Evolutionary conservation across 257 asterid species (phyloP), one percentile per base, ranked within the genome.

Genomic region (Solanum arcanum): DNA sequence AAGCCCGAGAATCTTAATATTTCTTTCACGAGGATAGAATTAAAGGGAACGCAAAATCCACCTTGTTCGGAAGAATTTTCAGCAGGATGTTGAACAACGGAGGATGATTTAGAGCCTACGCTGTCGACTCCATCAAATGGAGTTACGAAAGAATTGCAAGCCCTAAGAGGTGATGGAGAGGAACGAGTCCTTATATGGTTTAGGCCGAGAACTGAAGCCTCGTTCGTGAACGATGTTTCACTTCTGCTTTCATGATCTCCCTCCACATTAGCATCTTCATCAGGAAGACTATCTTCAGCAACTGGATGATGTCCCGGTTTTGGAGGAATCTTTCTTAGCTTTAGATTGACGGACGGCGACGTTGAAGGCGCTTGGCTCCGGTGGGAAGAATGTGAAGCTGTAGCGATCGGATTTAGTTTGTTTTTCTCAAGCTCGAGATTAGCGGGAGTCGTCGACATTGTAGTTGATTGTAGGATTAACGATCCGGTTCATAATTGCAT

Each of bases 141-240:
- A 44, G n/a, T 41, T 14, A 84, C 90, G 16, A 89, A 83, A 66
- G 94, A 90, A 90, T 83, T 88, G 7, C 88, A 86, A 86, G 85
- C 83, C 69, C 87, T 83, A 39, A 92, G 90, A 83, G 93, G 95
- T 87, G 93, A 90, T 86, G 91, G 87, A 8, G 97, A 94, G 49
- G 90, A 90, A 66, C 94, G 94, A 12, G 98, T 97, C 93, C 96
- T 88, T 70, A 95, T 95, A 88, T 92, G 98, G 86, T 94, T 94
- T 72, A 94, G 96, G 75, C 97, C 98, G 69, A 94, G 86, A 86
- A 74, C 87, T 16, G 94, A 90, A 35, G 96, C 91, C 83, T 90
- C 96, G 47, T 94, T 89, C 12, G 95, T 86, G 23, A 85, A 84
- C 25, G 91, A 86, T 88, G 90, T 89, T 66, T 69, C 88, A 11